Percentiles rank a stretch among this genome's conserved stretches.
Evolutionary conservation across 805 yeast species (phyloP).

Genomic region (Candida andamanensis): DNA sequence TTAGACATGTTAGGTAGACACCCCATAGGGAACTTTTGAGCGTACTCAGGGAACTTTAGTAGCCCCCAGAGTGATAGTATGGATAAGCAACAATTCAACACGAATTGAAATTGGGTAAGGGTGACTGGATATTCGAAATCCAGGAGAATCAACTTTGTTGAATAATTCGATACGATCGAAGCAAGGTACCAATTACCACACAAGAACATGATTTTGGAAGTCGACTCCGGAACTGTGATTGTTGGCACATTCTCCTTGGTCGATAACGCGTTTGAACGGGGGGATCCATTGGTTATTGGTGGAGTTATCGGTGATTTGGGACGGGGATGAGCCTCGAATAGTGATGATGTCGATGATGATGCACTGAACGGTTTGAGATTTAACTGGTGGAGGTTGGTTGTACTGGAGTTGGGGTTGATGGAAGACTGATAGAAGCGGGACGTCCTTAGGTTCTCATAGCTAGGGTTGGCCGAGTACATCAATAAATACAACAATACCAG

Average conservation of each 20-base stretch:
- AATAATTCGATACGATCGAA: constrained; percentile 75
- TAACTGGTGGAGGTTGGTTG: constrained; percentile 27
- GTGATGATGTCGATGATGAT: not conserved
- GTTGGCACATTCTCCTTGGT: no score
- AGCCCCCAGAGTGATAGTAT: constrained; percentile 12
- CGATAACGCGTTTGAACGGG: constrained; percentile 8
- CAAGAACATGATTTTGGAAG: constrained; percentile 18
- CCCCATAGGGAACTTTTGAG: constrained; percentile 38
- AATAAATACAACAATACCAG: no score
- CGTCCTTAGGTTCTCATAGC: constrained; percentile 9
- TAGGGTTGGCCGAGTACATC: constrained; percentile 13
- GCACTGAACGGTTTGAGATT: constrained; percentile 7
- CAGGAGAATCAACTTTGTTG: constrained; percentile 71
- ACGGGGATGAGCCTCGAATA: constrained; percentile 10
- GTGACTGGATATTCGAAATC: constrained; percentile 79
- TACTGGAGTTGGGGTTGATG: constrained; percentile 33
- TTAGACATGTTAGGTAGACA: constrained; percentile 38
- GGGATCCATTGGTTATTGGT: constrained; percentile 27
- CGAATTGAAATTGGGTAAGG: constrained; percentile 81
- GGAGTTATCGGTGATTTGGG: constrained; percentile 26
- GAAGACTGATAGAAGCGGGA: constrained; percentile 6
- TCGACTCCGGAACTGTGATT: not conserved
- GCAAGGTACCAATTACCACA: constrained; percentile 78
- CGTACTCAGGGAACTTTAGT: constrained; percentile 11
- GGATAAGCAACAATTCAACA: constrained; percentile 64